Evolutionary conservation across 225 moss, liverwort and hornwort genomes (phyloP).

Genomic region (Thuidium tamariscinum): DNA sequence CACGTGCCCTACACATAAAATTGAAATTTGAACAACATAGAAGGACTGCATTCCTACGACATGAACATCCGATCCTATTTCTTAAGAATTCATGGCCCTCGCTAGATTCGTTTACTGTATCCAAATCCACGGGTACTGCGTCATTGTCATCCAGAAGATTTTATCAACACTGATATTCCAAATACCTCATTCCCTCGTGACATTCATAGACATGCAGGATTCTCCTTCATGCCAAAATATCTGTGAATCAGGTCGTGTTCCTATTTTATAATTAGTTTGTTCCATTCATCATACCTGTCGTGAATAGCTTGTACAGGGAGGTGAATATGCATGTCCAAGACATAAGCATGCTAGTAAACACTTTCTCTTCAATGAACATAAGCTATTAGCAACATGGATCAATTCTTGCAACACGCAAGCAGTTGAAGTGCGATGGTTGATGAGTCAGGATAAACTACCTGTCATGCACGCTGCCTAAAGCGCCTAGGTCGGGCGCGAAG

Average conservation of each 20-base stretch:
- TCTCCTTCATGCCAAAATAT: background rate
- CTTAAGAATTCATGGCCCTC: background rate
- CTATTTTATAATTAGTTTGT: background rate
- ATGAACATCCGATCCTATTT: background rate
- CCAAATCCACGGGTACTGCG: background rate
- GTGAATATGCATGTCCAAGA: background rate
- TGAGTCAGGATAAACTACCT: constrained; percentile 29
- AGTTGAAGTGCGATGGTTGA: background rate
- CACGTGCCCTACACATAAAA: constrained; percentile 37
- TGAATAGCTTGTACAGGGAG: background rate
- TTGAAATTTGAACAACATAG: background rate
- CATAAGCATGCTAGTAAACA: background rate
- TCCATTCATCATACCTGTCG: background rate
- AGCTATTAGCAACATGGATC: background rate
- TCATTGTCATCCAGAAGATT: background rate
- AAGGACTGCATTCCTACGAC: background rate
- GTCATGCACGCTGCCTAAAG: constrained; percentile 68
- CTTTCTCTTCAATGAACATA: background rate
- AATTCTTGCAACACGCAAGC: background rate
- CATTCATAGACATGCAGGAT: background rate
- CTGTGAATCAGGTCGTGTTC: background rate
- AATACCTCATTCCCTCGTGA: background rate
- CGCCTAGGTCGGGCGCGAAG: constrained; percentile 76
- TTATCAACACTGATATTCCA: background rate
- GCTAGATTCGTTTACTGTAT: background rate